phyloP scores from a whole-genome alignment of 2,329 filamentous ascomycete species.

The Diaporthe velutina region DNA sequence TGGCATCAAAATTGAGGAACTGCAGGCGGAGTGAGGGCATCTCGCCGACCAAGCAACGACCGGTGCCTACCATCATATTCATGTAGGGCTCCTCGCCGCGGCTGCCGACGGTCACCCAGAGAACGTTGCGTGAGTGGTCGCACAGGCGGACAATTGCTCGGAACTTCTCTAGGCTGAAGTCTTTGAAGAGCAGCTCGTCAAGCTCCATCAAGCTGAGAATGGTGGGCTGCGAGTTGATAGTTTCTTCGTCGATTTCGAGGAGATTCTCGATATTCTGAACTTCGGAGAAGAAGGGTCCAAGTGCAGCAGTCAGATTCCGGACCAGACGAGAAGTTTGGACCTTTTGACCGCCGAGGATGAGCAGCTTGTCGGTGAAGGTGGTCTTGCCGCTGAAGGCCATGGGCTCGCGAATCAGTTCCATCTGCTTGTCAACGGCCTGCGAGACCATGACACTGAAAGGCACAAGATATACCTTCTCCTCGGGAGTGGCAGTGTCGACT shows the following conservation, averaged over 20 bases:
- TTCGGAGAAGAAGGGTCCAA: slow-evolving; percentile 35
- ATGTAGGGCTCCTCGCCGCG: slow-evolving; percentile 40
- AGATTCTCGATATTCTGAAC: slow-evolving; percentile 33
- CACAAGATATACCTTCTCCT: neutral
- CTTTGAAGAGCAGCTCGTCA: slow-evolving; percentile 45
- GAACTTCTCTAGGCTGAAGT: slow-evolving; percentile 40
- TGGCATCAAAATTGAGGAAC: slow-evolving; percentile 42
- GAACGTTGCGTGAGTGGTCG: slow-evolving; percentile 35
- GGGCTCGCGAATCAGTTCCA: slow-evolving; percentile 25
- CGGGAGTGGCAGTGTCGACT: slow-evolving; percentile 21
- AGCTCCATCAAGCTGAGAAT: slow-evolving; percentile 45
- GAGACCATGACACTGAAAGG: slow-evolving; percentile 23
- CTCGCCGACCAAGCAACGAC: slow-evolving; percentile 42
- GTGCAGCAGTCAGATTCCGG: slow-evolving; percentile 17
- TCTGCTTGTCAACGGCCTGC: slow-evolving; percentile 32
- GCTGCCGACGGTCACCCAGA: slow-evolving; percentile 44
- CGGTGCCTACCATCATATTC: slow-evolving; percentile 43
- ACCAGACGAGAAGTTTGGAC: slow-evolving; percentile 13
- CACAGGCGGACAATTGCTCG: slow-evolving; percentile 41
- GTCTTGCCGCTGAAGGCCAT: neutral
- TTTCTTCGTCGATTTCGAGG: slow-evolving; percentile 20
- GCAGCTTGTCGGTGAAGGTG: slow-evolving; percentile 40
- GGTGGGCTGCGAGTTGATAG: slow-evolving; percentile 23
- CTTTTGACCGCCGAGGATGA: slow-evolving; percentile 42
- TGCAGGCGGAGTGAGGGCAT: slow-evolving; percentile 42